Conservation (phyloP, 1,139 yeast species). For the Yamadazyma spencermartinsiae region DNA sequence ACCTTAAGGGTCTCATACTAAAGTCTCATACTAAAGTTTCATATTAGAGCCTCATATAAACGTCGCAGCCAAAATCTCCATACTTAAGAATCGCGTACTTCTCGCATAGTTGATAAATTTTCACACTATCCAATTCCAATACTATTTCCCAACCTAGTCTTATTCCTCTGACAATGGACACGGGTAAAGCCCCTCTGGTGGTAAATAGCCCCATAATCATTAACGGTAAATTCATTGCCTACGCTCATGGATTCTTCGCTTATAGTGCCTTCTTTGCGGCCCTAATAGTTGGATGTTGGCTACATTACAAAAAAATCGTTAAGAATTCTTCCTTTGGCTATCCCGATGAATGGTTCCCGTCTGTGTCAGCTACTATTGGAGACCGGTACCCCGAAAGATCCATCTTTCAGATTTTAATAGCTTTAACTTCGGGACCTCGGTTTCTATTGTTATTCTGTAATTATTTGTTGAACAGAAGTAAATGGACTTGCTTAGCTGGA, state of each 20-base stretch:
- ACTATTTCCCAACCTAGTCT: too few relatives aligned
- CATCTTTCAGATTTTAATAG: conserved; percentile 81
- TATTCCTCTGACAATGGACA: too few relatives aligned
- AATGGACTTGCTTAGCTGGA: conserved; percentile 47
- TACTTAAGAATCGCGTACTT: too few relatives aligned
- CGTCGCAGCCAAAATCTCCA: too few relatives aligned
- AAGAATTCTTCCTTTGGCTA: conserved; percentile 82
- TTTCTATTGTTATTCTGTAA: conserved; percentile 69
- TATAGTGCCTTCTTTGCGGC: conserved; percentile 74
- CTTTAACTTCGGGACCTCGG: conserved; percentile 83
- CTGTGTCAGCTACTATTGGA: conserved; percentile 95
- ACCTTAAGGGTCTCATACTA: too few relatives aligned
- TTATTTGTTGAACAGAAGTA: conserved; percentile 43
- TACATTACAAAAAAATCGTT: conserved; percentile 86
- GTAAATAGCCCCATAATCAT: conserved; percentile 17
- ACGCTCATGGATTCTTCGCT: conserved; percentile 73
- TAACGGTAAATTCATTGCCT: conserved; percentile 66
- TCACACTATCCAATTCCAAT: too few relatives aligned
- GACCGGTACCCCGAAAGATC: conserved; percentile 96
- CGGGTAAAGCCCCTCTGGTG: conserved; percentile 1
- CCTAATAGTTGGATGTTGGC: conserved; percentile 63
- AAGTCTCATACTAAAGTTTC: too few relatives aligned
- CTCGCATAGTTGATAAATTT: too few relatives aligned
- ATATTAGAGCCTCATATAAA: too few relatives aligned
- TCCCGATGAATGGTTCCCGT: conserved; percentile 98